Evolutionary conservation across 768 basidiomycete genomes (phyloP), one percentile per base, ranked within the genome.

Genomic region (Lactarius hengduanensis): DNA sequence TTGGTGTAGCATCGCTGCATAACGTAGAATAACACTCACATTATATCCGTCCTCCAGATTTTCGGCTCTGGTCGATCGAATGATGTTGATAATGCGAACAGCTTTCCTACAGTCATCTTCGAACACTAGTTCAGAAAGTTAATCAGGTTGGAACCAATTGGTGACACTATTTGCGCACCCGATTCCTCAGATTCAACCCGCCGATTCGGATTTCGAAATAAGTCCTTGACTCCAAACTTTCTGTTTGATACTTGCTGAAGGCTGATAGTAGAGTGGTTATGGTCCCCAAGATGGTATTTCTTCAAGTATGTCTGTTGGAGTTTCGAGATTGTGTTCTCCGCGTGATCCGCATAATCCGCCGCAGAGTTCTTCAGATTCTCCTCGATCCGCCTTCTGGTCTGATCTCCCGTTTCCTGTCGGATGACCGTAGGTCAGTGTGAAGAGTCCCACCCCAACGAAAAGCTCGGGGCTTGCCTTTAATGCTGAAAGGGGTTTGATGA

Each of bases 51-150:
- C 85, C 72, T 93, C 87, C 40, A 96, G 76, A 47, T 88, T 91
- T 76, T 94, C 96, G 8, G 87, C 87, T 67, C 91, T 82, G 40
- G 89, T 83, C 38, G 96, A 80, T 45, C 95, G 81, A 43, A 96
- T 80, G 0, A 94, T 94, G 78, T 97, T 95, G 22, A 94, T 78
- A 87, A 91, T 91, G 76, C 96, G 89, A 30, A 97, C 88, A 41
- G 86, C 93, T 70, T 89, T 91, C 34, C 94, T 82, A 72, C 96
- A 97, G 65, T 96, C 94, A 74, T 89, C 91, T 75, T 97, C 94
- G 91, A 47, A 47, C 56, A 20, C 41, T 41, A 22, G 47, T 53
- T 70, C 38, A 59, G 61, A 30, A 59, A 22, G 32, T 18, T 4
- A 36, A 36, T 36, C 7, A 11, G 22, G 3, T 36, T 11, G 34